Evolutionary conservation across 495 filamentous ascomycete genomes (phyloP).

Genomic region (Sabuloglossum arenarium): DNA sequence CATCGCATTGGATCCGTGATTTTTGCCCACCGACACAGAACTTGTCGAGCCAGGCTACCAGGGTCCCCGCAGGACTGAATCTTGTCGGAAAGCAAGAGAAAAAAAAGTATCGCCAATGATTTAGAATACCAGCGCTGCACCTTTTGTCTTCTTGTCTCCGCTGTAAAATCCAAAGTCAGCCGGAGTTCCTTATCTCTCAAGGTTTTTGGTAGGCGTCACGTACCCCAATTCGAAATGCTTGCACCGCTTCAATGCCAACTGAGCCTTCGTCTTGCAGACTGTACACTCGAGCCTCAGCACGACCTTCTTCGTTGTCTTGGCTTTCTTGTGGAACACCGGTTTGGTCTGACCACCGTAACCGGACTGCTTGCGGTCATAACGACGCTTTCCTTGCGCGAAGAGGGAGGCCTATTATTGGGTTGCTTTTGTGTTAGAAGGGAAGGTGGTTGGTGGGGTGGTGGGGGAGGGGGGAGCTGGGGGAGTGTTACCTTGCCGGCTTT

Average conservation of each 20-base stretch:
- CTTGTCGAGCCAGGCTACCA: background rate
- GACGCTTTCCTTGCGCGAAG: slow-evolving; percentile 96
- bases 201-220: slow-evolving; percentile 17
- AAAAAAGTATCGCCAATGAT: background rate
- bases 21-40: too few species aligned
- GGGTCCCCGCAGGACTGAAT: background rate
- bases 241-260: slow-evolving; percentile 94
- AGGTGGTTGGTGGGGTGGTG: background rate
- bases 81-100: background rate
- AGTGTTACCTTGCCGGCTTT: slow-evolving; percentile 68
- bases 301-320: slow-evolving; percentile 99
- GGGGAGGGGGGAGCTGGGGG: background rate
- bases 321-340: slow-evolving; percentile 99
- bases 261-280: slow-evolving; percentile 93
- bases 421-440: background rate
- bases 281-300: slow-evolving; percentile 95
- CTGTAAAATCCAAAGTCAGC: slow-evolving; percentile 24
- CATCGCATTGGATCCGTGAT: background rate
- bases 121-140: slow-evolving; percentile 97
- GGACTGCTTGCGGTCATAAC: slow-evolving; percentile 99
- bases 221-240: slow-evolving; percentile 99
- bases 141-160: slow-evolving; percentile 99
- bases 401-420: slow-evolving; percentile 46
- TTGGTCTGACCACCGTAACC: slow-evolving; percentile 99
- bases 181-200: background rate